phyloP scores from a whole-genome alignment of 2,329 filamentous ascomycete species.

The Colletotrichum truncatum region DNA sequence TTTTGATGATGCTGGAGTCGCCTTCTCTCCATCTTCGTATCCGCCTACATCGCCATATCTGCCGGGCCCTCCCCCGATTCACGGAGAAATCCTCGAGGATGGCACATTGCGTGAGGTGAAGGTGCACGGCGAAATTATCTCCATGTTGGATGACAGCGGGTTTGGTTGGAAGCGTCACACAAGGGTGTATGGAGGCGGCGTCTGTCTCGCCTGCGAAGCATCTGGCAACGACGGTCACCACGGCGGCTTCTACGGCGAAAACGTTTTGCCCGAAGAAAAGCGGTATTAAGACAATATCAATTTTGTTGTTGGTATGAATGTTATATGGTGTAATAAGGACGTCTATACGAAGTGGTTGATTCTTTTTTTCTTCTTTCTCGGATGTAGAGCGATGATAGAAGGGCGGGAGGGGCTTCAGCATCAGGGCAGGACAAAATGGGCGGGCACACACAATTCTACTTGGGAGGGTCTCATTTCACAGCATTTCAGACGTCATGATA shows the following conservation, averaged over 20 bases:
- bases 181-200: conserved; percentile 66
- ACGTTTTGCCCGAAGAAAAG: conserved; percentile 61
- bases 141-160: conserved; percentile 55
- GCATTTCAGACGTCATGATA: background rate
- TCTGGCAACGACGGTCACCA: conserved; percentile 52
- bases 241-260: conserved; percentile 63
- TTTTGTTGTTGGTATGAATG: background rate
- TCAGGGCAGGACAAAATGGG: conserved; percentile 8
- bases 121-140: conserved; percentile 61
- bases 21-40: conserved; percentile 58
- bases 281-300: conserved; percentile 38
- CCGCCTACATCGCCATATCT: conserved; percentile 57
- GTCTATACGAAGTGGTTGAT: background rate
- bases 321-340: background rate
- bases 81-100: conserved; percentile 38
- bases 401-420: background rate
- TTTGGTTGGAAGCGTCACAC: conserved; percentile 66
- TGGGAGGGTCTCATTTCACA: background rate
- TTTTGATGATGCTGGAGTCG: conserved; percentile 29
- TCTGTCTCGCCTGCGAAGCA: conserved; percentile 64
- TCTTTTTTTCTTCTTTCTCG: background rate
- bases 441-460: background rate
- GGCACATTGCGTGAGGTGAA: conserved; percentile 45
- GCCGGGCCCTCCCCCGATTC: conserved; percentile 54
- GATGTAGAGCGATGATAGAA: conserved; percentile 9